Conservation (phyloP, 495 filamentous ascomycete genomes). For the Darksidea phi region DNA sequence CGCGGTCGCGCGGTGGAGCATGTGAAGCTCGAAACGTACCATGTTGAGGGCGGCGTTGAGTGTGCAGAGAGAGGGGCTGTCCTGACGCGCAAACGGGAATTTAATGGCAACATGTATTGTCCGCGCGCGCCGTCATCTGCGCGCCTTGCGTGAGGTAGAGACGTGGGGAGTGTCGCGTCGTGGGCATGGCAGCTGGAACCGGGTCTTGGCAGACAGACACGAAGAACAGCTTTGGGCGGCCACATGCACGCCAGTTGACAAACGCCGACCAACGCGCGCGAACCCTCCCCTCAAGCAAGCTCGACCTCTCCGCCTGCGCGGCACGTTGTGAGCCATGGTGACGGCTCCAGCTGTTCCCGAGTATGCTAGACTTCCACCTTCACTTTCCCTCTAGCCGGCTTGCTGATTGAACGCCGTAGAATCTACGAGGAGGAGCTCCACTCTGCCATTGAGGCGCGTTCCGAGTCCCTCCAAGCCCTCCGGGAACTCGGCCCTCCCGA, state of each 20-base stretch:
- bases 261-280: background rate
- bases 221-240: too few relatives aligned
- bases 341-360: slow-evolving; percentile 39
- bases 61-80: background rate
- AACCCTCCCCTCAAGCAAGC: background rate
- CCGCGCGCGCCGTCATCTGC: background rate
- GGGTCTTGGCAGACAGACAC: too few relatives aligned
- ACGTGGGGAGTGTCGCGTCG: slow-evolving; percentile 3
- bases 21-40: slow-evolving; percentile 27
- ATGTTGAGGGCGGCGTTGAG: slow-evolving; percentile 14
- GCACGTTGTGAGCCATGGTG: slow-evolving; percentile 32
- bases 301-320: slow-evolving; percentile 6
- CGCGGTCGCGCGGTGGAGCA: background rate
- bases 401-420: slow-evolving; percentile 49
- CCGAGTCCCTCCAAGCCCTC: slow-evolving; percentile 76
- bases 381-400: slow-evolving; percentile 8
- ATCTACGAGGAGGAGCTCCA: slow-evolving; percentile 88
- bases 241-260: too few relatives aligned
- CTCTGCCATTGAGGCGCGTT: slow-evolving; percentile 83
- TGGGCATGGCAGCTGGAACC: too few relatives aligned
- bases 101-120: background rate
- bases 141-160: background rate
- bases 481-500: slow-evolving; percentile 95
- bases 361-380: slow-evolving; percentile 30
- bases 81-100: background rate